Base-by-base conservation (phyloP, 75 land plant genomes). In the Larix kaempferi region DNA sequence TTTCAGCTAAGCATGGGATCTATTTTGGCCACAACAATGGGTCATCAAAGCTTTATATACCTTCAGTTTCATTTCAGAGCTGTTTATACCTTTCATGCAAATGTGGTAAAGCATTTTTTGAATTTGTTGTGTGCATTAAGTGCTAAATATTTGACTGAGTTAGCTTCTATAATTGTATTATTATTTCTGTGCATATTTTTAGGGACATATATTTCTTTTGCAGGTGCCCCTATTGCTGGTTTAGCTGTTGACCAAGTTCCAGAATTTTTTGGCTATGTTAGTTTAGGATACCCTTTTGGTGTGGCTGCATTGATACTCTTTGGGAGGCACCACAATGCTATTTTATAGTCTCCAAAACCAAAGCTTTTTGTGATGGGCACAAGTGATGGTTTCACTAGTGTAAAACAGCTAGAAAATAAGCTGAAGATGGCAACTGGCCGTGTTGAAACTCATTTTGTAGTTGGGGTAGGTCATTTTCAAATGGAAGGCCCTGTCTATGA, bases 401-500 rank as follows among this genome's bases (percentile, higher is more conserved):
- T 96, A 29, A 96, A 96, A 78, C 99, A 96, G 77, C 79, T 93
- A 82, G 81, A 90, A 78, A 85, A 81, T 82, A 96, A 96, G 89
- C 71, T 96, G 72, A 91, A 88, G 63, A 83, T 85, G 33, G 99
- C 94, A 16, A 80, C 82, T 6, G 99, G 99, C 0, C 89, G 85
- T 10, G 84, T 74, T 63, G 97, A 93, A 77, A 91, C 83, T 0
- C 91, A 88, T 71, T 84, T 96, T 23, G 80, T 96, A 16, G 89
- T 91, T 60, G 94, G 92, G 25, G 94, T 77, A 5, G 86, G 96
- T 71, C 99, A 96, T 76, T 96, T 96, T 69, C 89, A 93, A 73
- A 93, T 96, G 96, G 99, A 96, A 83, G 99, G 94, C 2, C 96
- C 96, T 49, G 88, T 76, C 14, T 93, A 86, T 82, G 99, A 96